Evolutionary conservation across 129 eudicot species (phyloP).

Genomic region (Glebionis coronaria): DNA sequence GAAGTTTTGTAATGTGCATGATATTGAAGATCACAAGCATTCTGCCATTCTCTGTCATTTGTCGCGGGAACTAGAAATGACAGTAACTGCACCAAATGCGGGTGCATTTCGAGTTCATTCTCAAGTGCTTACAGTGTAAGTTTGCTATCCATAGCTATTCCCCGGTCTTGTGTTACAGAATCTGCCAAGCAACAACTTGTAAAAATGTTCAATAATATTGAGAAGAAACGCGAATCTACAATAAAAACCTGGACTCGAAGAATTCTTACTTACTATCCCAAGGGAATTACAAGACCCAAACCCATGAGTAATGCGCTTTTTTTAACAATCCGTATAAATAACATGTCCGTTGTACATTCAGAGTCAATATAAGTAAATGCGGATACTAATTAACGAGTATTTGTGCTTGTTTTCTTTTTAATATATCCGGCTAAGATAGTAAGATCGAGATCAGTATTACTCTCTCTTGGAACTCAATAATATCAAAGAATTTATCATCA

Average conservation of each 20-base stretch:
- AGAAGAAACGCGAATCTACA: not conserved
- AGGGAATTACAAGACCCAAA: slow-evolving; percentile 10
- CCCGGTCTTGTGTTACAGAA: not conserved
- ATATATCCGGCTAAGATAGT: too few relatives aligned
- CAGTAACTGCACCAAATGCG: not conserved
- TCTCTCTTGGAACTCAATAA: too few relatives aligned
- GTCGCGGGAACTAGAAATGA: not conserved
- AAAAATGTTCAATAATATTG: not conserved
- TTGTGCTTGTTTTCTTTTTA: too few relatives aligned
- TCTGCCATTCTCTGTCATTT: not conserved
- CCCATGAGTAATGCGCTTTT: too few relatives aligned
- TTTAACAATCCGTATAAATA: too few relatives aligned
- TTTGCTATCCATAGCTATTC: not conserved
- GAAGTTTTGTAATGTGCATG: not conserved
- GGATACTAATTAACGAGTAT: too few relatives aligned
- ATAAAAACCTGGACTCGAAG: not conserved
- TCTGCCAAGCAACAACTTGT: not conserved
- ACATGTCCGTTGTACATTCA: too few relatives aligned
- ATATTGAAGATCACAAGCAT: not conserved
- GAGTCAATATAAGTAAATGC: too few relatives aligned
- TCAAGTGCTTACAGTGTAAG: slow-evolving; percentile 7
- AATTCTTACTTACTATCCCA: slow-evolving; percentile 2
- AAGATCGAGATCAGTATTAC: too few relatives aligned
- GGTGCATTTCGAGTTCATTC: not conserved
- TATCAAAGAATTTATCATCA: too few relatives aligned